phyloP scores from a whole-genome alignment of 176 grass and related monocot species.

The Themeda triandra region DNA sequence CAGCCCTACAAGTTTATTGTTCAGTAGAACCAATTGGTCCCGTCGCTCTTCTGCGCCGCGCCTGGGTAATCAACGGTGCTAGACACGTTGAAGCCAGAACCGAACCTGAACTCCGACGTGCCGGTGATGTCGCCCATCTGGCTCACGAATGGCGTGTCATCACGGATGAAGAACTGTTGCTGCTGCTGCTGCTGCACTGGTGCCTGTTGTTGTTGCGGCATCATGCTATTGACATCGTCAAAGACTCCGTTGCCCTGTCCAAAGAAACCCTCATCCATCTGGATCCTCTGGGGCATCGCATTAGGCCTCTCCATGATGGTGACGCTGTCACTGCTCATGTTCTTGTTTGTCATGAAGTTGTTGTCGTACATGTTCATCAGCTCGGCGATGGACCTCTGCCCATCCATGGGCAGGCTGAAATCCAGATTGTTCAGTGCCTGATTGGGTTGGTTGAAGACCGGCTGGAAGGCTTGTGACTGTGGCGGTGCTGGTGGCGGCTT shows the following conservation, averaged over 20 bases:
- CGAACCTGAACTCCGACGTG: slow-evolving; percentile 45
- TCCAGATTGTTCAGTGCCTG: slow-evolving; percentile 48
- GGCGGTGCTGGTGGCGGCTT: slow-evolving; percentile 36
- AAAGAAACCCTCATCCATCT: slow-evolving; percentile 65
- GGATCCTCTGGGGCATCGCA: slow-evolving; percentile 33
- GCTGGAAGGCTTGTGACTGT: slow-evolving; percentile 46
- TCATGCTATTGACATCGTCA: slow-evolving; percentile 57
- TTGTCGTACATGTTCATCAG: slow-evolving; percentile 90
- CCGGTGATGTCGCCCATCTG: slow-evolving; percentile 43
- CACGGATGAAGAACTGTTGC: slow-evolving; percentile 60
- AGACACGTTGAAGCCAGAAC: slow-evolving; percentile 51
- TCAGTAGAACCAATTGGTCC: slow-evolving; percentile 68
- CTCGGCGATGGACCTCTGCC: slow-evolving; percentile 61
- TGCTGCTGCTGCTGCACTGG: slow-evolving; percentile 19
- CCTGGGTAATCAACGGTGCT: slow-evolving; percentile 34
- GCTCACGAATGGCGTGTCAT: slow-evolving; percentile 31
- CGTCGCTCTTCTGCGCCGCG: slow-evolving; percentile 43
- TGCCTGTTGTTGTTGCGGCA: slow-evolving; percentile 43
- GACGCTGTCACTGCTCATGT: slow-evolving; percentile 34
- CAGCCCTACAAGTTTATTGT: slow-evolving; percentile 46
- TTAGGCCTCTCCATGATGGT: slow-evolving; percentile 48
- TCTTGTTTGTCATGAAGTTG: slow-evolving; percentile 45
- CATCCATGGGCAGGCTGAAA: slow-evolving; percentile 56
- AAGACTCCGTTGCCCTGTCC: slow-evolving; percentile 52
- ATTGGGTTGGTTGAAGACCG: slow-evolving; percentile 35